Percentiles rank a stretch among this genome's conserved stretches.
These are phyloP conservation scores for Fragilariopsis cylindrus DNA, from an alignment of 108 stramenopile species.

Conservation along the genomic window DNA sequence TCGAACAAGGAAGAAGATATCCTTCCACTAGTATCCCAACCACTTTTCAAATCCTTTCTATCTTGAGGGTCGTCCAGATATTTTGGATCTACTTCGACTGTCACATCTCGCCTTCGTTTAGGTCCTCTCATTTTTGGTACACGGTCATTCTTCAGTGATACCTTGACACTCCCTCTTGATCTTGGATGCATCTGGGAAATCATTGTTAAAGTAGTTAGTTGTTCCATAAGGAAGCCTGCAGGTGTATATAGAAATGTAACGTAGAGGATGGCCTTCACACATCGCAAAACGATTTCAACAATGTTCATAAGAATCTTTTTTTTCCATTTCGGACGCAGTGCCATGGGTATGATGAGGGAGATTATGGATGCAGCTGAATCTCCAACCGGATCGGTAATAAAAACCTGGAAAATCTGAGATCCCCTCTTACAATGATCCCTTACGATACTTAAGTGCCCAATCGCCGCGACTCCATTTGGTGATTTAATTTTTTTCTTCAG, in stretches of 20 bases:
- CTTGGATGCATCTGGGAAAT: slow-evolving; percentile 34
- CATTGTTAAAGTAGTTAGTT: slow-evolving; percentile 13
- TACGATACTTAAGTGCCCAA: not conserved
- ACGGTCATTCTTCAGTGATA: slow-evolving; percentile 9
- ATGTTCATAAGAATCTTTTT: not conserved
- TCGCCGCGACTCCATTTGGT: slow-evolving; percentile 25
- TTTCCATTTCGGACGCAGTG: slow-evolving; percentile 17
- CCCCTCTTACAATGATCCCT: too few species aligned
- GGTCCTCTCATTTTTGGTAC: too few species aligned
- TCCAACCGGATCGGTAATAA: slow-evolving; percentile 7
- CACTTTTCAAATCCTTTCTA: slow-evolving; percentile 35
- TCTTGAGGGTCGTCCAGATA: slow-evolving; percentile 59
- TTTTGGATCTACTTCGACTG: slow-evolving; percentile 48
- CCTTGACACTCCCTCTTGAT: slow-evolving; percentile 23
- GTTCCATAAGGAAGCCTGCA: slow-evolving; percentile 12
- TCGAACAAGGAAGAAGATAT: not conserved
- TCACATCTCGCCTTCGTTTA: slow-evolving; percentile 40
- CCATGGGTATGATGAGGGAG: slow-evolving; percentile 13
- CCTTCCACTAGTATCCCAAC: slow-evolving; percentile 7
- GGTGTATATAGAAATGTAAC: slow-evolving; percentile 20
- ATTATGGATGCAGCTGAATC: not conserved
- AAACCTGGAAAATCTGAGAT: slow-evolving; percentile 23
- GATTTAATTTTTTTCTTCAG: slow-evolving; percentile 16
- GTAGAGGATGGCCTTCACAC: too few species aligned
- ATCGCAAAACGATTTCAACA: not conserved